Base-by-base conservation (phyloP, 2,329 filamentous ascomycete genomes). In the Beauveria australis region DNA sequence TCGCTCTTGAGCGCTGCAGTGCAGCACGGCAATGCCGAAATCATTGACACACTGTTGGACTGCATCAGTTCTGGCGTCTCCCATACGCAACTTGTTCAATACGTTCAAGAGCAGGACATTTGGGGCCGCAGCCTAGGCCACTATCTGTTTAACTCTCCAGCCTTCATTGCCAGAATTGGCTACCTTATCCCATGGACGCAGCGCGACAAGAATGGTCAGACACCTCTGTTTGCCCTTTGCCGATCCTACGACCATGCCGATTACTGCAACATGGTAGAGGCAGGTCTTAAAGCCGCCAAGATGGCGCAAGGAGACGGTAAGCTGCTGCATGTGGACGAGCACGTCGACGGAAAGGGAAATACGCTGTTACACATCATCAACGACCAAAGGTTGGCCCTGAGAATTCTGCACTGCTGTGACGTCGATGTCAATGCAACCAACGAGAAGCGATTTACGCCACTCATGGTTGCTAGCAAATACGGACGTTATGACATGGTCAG, bases 391-490 rank as follows among this genome's bases (percentile, higher is more conserved):
- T 80, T 97, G 53, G 89, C 91, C 2, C 71, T 86, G 59, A 83
- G 84, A 62, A 88, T 97, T 46, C 78, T 99, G 41, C 83, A 89
- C 60, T 83, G 88, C 62, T 96, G 92, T 74, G 94, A 99, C 66
- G 89, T 92, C n/a, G 92, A 99, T 70, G 90, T 93, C 60, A 99
- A 99, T 74, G 92, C 93, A 9, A 89, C 88, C 9, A 99, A 99
- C 69, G 92, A 97, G 67, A 96, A 91, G 75, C 88, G 85, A 53
- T 97, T 99, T 70, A 99, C 95, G 0, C 88, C 94, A 1, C 79
- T 99, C 61, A 99, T 99, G 94, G 89, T 99, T 64, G 93, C 93
- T 8, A 97, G 93, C 81, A 99, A 99, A 73, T 99, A 97, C 70
- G 94, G 94, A 40, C 85, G 94, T 64, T 89, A 96, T 59, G 94